phyloP scores from a whole-genome alignment of 495 filamentous ascomycete species.

The Podospora appendiculata region DNA sequence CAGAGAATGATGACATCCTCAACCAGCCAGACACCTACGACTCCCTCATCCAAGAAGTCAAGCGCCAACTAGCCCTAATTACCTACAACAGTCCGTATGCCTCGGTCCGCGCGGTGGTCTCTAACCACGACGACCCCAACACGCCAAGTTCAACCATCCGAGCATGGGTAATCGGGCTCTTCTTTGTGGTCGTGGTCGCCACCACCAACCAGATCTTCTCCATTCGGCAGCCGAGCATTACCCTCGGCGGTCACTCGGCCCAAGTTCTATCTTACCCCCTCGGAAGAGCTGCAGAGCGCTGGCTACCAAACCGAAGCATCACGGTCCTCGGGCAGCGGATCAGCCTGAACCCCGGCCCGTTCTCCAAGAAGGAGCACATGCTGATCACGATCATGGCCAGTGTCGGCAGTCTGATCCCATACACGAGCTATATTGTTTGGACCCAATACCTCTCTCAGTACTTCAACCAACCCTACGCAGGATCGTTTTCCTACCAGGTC shows the following conservation, averaged over 20 bases:
- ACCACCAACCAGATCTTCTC: constrained; percentile 37
- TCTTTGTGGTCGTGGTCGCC: constrained; percentile 28
- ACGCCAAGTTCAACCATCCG: constrained; percentile 32
- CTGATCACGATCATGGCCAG: constrained; percentile 42
- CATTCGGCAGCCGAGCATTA: constrained; percentile 31
- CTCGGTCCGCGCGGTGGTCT: constrained; percentile 43
- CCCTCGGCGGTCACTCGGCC: constrained; percentile 23
- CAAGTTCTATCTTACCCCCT: constrained; percentile 35
- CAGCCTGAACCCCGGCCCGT: constrained; percentile 40
- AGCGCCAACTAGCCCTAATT: no score
- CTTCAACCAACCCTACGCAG: constrained; percentile 33
- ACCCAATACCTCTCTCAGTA: constrained; percentile 32
- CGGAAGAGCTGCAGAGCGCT: constrained; percentile 23
- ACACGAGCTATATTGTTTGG: constrained; percentile 39
- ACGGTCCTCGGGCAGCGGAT: constrained; percentile 29
- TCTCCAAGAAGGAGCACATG: constrained; percentile 47
- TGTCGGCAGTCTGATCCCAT: constrained; percentile 25
- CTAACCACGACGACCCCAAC: constrained; percentile 35
- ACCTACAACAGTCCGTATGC: constrained; percentile 34
- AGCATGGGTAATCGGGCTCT: constrained; percentile 30
- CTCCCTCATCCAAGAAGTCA: no score
- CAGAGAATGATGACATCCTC: no score
- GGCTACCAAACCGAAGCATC: constrained; percentile 29
- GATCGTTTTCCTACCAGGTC: constrained; percentile 32
- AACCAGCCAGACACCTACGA: no score